These are phyloP conservation scores for Sphagnum fallax DNA, from an alignment of 228 moss, liverwort and hornwort genomes.

Conservation along the genomic window DNA sequence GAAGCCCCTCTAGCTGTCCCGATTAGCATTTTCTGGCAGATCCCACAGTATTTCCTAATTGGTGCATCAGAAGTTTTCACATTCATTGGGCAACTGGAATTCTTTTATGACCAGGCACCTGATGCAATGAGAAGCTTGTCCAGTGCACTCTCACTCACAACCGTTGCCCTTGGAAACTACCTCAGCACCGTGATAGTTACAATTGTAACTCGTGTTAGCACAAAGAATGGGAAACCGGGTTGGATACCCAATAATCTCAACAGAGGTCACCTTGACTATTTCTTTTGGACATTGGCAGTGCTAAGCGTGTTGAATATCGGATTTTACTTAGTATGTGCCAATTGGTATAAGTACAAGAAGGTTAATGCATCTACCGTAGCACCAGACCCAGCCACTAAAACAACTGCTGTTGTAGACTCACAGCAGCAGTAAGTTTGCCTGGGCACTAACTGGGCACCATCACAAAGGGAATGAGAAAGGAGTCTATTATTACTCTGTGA, in stretches of 20 bases:
- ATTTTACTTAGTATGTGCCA: slow-evolving; percentile 30
- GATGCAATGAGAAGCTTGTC: slow-evolving; percentile 64
- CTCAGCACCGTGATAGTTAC: slow-evolving; percentile 52
- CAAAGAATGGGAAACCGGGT: slow-evolving; percentile 21
- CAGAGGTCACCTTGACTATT: slow-evolving; percentile 53
- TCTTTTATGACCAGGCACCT: slow-evolving; percentile 84
- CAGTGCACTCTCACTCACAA: slow-evolving; percentile 55
- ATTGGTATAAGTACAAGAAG: slow-evolving; percentile 53
- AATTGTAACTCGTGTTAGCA: slow-evolving; percentile 31
- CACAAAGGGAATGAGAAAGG: too few species aligned
- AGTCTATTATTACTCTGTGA: too few species aligned
- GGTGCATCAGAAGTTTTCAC: slow-evolving; percentile 69
- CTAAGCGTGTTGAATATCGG: slow-evolving; percentile 41
- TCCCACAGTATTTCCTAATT: slow-evolving; percentile 63
- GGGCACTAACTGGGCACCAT: too few species aligned
- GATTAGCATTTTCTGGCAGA: slow-evolving; percentile 53
- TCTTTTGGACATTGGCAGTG: slow-evolving; percentile 51
- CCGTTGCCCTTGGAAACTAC: slow-evolving; percentile 40
- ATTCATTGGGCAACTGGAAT: slow-evolving; percentile 62
- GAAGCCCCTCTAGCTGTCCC: background rate
- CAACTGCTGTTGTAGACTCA: too few species aligned
- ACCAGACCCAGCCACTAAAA: background rate
- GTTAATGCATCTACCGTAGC: slow-evolving; percentile 11
- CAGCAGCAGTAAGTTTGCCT: too few species aligned
- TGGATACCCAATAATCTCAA: slow-evolving; percentile 57